A percentile compares a stretch with the other conserved stretches of the same genome.
These are phyloP conservation scores for Dothidotthia symphoricarpi DNA, from an alignment of 2,329 filamentous ascomycete species.

Conservation along the genomic window DNA sequence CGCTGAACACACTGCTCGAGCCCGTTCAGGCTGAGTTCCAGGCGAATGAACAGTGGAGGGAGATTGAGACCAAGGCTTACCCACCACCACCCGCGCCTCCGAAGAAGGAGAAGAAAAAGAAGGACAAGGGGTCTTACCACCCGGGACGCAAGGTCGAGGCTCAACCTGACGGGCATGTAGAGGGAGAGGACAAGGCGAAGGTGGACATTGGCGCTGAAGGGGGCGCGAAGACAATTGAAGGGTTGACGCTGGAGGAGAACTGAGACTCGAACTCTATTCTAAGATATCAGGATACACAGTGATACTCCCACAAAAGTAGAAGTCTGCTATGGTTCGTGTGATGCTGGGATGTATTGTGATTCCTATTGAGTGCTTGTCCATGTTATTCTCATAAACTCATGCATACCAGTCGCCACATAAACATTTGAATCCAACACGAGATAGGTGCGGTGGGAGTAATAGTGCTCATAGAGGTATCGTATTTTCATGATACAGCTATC, in stretches of 20 bases:
- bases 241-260: constrained; percentile 34
- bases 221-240: constrained; percentile 35
- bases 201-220: constrained; percentile 44
- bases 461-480: no score
- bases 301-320: no score
- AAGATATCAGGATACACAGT: no score
- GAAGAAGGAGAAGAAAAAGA: constrained; percentile 69
- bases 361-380: no score
- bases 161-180: constrained; percentile 48
- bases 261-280: no score
- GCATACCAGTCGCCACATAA: no score
- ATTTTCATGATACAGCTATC: no score
- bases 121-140: constrained; percentile 69
- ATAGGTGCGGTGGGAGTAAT: no score
- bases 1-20: constrained; percentile 68
- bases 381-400: no score
- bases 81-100: constrained; percentile 62
- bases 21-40: constrained; percentile 76
- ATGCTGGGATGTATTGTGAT: no score
- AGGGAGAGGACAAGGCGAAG: constrained; percentile 44
- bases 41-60: constrained; percentile 74
- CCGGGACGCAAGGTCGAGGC: constrained; percentile 49
- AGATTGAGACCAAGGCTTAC: constrained; percentile 75
- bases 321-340: no score
- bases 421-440: no score